These are phyloP conservation scores for Macrotyloma uniflorum DNA, from an alignment of 306 rosid species.

Conservation along the genomic window DNA sequence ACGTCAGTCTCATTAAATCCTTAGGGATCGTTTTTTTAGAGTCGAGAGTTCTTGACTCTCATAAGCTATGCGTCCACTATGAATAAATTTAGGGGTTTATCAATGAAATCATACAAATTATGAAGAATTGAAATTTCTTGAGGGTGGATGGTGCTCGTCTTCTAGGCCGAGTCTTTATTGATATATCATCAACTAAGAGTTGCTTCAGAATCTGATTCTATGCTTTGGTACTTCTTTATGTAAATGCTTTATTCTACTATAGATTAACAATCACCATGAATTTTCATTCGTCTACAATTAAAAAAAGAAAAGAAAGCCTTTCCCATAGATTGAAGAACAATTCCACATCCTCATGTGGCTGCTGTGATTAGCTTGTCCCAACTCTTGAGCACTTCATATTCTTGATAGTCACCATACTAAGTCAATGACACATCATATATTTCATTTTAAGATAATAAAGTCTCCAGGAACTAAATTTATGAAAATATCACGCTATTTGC, in stretches of 20 bases:
- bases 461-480: neutral
- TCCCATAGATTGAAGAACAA: neutral
- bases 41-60: neutral
- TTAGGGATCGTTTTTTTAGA: neutral
- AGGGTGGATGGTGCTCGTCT: neutral
- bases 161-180: neutral
- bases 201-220: constrained; percentile 37
- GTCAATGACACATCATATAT: neutral
- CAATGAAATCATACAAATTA: neutral
- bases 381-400: neutral
- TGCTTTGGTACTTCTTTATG: neutral
- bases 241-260: constrained; percentile 18
- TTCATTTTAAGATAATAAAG: neutral
- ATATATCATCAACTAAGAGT: neutral
- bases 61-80: no score
- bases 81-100: neutral
- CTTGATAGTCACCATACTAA: neutral
- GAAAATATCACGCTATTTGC: neutral
- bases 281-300: neutral
- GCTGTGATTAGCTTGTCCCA: neutral
- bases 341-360: neutral
- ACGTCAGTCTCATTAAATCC: neutral
- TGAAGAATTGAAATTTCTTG: neutral
- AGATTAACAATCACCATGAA: neutral
- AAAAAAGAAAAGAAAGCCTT: neutral